Base-by-base conservation (phyloP, 2,329 filamentous ascomycete species). In the Scorias spongiosa region DNA sequence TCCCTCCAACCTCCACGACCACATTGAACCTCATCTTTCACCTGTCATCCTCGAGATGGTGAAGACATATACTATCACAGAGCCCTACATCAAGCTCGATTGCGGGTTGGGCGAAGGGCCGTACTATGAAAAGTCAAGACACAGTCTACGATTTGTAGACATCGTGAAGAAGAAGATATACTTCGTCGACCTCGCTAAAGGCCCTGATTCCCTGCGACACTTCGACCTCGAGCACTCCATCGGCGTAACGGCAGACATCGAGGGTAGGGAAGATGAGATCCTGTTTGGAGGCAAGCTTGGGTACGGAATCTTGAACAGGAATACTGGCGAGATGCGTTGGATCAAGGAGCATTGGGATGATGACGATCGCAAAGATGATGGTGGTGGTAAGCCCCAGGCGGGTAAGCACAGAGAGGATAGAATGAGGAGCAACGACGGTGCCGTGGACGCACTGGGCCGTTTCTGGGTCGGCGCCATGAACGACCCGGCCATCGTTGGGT, bases 381-480 rank as follows among this genome's bases (percentile, higher is more conserved):
- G 51, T 20, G 54, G 55, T 32, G 58, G 55, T 2, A 57, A 60
- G 46, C 50, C 53, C 4, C 47, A 48, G 11, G 49, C 50, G 65
- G 72, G 59, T 65, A 55, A 49, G 47, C 53, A 46, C 18, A 48
- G 51, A 17, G 47, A 55, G 49, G 51, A 53, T 28, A 45, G 78
- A 17, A 69, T 84, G 59, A 72, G 81, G 44, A 72, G 72, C 62
- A 94, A 94, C 58, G 88, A 94, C 57, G 87, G 87, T 40, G 81
- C 78, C 5, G 78, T 84, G 42, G 87, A 94, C 57, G 79, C 78
- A 20, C 72, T 79, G 49, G 87, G 88, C 29, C 71, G 85, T 29
- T 91, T 89, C 65, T 93, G 85, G 82, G 70, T 87, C 5, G 85
- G 86, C 7, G 76, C 76, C 49, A 93, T 94, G 84, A 91, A 85